Evolutionary conservation across 2,329 filamentous ascomycete genomes (phyloP).

Genomic region (Cladosporium sp.): DNA sequence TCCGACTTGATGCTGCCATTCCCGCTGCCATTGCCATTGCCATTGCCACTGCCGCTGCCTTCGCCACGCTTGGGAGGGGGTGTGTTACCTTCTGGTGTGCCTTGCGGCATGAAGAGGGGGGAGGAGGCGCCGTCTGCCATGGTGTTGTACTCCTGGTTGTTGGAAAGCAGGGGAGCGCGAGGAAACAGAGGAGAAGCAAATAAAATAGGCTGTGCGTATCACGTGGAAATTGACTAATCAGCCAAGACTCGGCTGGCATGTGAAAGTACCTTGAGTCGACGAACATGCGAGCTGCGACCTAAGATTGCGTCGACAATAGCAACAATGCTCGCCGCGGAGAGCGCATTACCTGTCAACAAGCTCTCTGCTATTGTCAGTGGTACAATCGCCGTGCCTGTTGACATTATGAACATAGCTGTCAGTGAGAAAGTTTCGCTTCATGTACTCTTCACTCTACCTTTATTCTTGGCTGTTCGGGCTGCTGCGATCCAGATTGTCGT

Average conservation of each 20-base stretch:
- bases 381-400: not conserved
- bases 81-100: not conserved
- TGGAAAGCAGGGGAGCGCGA: not conserved
- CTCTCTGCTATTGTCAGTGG: not conserved
- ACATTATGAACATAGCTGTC: not conserved
- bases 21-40: not conserved
- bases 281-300: not conserved
- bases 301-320: not conserved
- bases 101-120: conserved; percentile 1
- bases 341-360: too few species aligned
- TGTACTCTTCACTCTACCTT: not conserved
- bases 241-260: not conserved
- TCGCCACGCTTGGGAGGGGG: not conserved
- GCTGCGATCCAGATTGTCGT: not conserved
- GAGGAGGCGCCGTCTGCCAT: not conserved
- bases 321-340: not conserved
- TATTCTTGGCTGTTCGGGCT: not conserved
- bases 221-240: not conserved
- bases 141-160: not conserved
- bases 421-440: not conserved
- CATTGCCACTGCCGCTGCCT: not conserved
- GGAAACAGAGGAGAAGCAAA: not conserved
- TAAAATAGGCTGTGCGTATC: not conserved
- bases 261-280: not conserved
- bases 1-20: not conserved